Percentiles rank a stretch among this genome's conserved stretches.
These are phyloP conservation scores for Jatropha podagrica DNA, from an alignment of 441 rosid genomes.

Conservation along the genomic window DNA sequence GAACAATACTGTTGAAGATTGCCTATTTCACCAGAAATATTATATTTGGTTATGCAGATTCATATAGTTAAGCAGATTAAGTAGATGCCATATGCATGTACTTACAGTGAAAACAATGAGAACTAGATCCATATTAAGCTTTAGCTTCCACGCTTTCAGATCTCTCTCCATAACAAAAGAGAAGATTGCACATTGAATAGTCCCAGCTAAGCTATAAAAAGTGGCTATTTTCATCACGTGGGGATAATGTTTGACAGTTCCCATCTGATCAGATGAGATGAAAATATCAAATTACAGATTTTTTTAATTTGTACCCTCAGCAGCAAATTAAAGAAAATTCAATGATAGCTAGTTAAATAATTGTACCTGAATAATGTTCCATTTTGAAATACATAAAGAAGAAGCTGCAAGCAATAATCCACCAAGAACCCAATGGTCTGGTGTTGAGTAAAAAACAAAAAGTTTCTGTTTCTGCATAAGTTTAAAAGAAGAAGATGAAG, in stretches of 20 bases:
- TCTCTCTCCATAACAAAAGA: conserved; percentile 58
- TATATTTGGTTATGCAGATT: neutral
- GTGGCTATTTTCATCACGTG: conserved; percentile 70
- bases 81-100: neutral
- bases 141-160: conserved; percentile 61
- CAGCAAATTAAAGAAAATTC: neutral
- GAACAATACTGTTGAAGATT: conserved; percentile 53
- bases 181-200: conserved; percentile 55
- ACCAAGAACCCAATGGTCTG: conserved; percentile 71
- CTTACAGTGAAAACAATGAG: conserved; percentile 64
- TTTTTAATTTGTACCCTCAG: neutral
- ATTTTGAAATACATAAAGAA: conserved; percentile 48
- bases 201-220: conserved; percentile 67
- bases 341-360: neutral
- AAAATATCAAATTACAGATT: too few species aligned
- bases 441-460: conserved; percentile 48
- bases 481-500: conserved; percentile 32
- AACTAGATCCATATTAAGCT: conserved; percentile 51
- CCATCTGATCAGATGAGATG: conserved; percentile 37
- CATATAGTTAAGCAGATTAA: neutral
- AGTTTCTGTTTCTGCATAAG: conserved; percentile 35
- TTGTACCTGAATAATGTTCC: conserved; percentile 68
- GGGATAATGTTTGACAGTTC: conserved; percentile 52
- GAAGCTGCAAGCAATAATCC: conserved; percentile 65
- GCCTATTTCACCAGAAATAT: conserved; percentile 33